Base-by-base conservation (phyloP, 148 eudicot genomes). In the Cornus kousa region DNA sequence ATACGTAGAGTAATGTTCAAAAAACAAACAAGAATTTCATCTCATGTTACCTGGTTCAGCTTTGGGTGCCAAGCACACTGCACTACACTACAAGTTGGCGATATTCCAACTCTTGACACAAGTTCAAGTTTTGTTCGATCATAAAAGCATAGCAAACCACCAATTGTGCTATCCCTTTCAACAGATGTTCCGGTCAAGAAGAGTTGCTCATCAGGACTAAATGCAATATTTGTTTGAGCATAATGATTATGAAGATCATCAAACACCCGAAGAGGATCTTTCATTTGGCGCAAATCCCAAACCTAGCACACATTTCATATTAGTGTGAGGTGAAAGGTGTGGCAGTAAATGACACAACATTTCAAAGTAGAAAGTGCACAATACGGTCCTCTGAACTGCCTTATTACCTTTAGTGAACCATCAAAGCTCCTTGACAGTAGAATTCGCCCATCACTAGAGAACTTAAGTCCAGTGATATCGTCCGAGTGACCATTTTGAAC, bases 11-110 rank as follows among this genome's bases (percentile, higher is more conserved):
- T 62, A 62, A 62, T 62, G 23, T 62, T 62, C 66, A 62, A 6
- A 76, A 20, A 22, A 39, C 2, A 31, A 46, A 37, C 60, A 67
- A 57, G n/a, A 72, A 75, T 74, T 70, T 20, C 65, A 12, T 46
- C 60, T 75, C 20, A 19, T 19, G 66, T 75, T 86, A 93, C 99
- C 99, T 96, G 99, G 83, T 96, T 96, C 77, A 96, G 78, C 85
- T 89, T 93, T 35, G 98, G 95, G 84, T 96, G 99, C 99, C 99
- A 96, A 82, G 89, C 93, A 85, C 98, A 96, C 82, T 96, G 99
- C 67, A 96, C 98, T 71, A 96, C 99, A 80, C 99, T 96, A 80
- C 81, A 82, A 64, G 91, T 80, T 8, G 95, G 90, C 60, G 99
- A 93, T 81, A 96, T 92, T 83, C 99, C 99, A 77, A 96, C 87